Conservation (phyloP, 1,284 basidiomycete species). For the Thelephora terrestris region DNA sequence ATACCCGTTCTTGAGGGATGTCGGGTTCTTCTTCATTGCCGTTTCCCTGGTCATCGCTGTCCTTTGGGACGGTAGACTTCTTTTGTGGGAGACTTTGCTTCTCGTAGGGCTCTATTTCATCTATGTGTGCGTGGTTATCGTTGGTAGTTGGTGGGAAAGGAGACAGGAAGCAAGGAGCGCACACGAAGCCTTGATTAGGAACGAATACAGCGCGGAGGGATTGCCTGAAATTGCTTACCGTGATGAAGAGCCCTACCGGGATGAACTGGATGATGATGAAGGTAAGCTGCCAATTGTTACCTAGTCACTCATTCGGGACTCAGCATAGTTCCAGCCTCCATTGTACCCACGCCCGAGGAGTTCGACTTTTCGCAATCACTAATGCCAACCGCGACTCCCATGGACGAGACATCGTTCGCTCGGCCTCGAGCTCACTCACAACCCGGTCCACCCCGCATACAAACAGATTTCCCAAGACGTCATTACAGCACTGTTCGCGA, state of each 20-base stretch:
- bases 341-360: neutral
- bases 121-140: constrained; percentile 74
- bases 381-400: constrained; percentile 10
- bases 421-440: constrained; percentile 26
- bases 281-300: no score
- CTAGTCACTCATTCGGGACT: neutral
- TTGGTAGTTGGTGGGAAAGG: constrained; percentile 70
- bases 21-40: constrained; percentile 85
- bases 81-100: constrained; percentile 60
- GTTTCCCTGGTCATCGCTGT: constrained; percentile 68
- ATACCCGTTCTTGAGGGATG: constrained; percentile 83
- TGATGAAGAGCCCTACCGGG: constrained; percentile 42
- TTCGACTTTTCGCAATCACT: constrained; percentile 1
- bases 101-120: constrained; percentile 71
- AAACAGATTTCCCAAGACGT: constrained; percentile 29
- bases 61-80: constrained; percentile 71
- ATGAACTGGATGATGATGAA: constrained; percentile 37
- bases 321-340: neutral
- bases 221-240: constrained; percentile 22
- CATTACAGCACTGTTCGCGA: no score
- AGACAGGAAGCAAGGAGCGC: constrained; percentile 36
- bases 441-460: constrained; percentile 29
- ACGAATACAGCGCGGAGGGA: constrained; percentile 52
- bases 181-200: constrained; percentile 43
- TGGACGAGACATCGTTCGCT: constrained; percentile 14